phyloP scores from a whole-genome alignment of 352 stramenopile species.

The Hyaloperonospora brassicae region DNA sequence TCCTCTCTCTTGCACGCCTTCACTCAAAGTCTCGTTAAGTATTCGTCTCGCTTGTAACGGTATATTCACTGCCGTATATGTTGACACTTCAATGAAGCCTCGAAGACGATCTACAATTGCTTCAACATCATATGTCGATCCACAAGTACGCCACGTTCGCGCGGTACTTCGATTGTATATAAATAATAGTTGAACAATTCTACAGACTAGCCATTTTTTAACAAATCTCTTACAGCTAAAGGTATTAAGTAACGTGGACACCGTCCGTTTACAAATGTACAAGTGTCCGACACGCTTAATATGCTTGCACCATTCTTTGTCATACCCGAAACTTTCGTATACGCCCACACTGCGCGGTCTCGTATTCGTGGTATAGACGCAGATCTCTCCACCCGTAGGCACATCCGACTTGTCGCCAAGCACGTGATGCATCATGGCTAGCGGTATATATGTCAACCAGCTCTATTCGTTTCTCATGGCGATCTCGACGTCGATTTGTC shows the following conservation, averaged over 20 bases:
- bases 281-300: constrained; percentile 96
- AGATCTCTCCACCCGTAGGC: constrained; percentile 92
- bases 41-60: not conserved
- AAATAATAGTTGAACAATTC: constrained; percentile 88
- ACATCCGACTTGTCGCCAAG: constrained; percentile 92
- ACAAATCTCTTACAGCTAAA: constrained; percentile 93
- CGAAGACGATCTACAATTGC: constrained; percentile 44
- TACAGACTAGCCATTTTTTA: constrained; percentile 50
- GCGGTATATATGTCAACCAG: constrained; percentile 96
- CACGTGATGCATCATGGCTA: constrained; percentile 92
- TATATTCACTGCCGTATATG: constrained; percentile 29
- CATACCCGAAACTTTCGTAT: constrained; percentile 27
- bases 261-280: constrained; percentile 95
- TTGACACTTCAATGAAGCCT: constrained; percentile 57
- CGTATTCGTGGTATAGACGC: constrained; percentile 85
- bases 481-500: constrained; percentile 46
- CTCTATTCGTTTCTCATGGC: constrained; percentile 26
- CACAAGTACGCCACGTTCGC: constrained; percentile 66
- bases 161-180: constrained; percentile 84
- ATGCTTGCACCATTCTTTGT: constrained; percentile 88
- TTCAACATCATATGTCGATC: constrained; percentile 64
- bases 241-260: constrained; percentile 99
- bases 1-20: constrained; percentile 49
- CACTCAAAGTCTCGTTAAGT: constrained; percentile 7
- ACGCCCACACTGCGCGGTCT: constrained; percentile 80